Base-by-base conservation (phyloP, 441 rosid genomes). In the Hypseocharis bilobata region DNA sequence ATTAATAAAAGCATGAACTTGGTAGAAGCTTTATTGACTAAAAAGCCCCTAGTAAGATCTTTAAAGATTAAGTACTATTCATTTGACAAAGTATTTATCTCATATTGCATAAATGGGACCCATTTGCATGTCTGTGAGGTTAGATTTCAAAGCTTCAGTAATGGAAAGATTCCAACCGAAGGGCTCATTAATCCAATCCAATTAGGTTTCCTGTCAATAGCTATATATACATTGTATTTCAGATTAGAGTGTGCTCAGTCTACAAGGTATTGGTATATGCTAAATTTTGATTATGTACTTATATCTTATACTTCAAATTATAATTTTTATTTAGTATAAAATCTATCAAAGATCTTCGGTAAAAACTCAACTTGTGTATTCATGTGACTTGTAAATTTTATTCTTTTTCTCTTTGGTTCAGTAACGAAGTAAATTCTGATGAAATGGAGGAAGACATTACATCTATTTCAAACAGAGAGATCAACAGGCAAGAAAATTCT, bases 401-500 rank as follows among this genome's bases (percentile, higher is more conserved):
- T 17, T 58, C 29, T 59, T 17, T n/a, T 16, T 19, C n/a, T 70
- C 57, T 73, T 67, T 63, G 69, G 23, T 66, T 58, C 68, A 76
- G 83, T 66, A 61, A 65, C 55, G 32, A 68, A 59, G 78, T 26
- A 14, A 64, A 28, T 29, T 42, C 30, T 29, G 68, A 34, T 30
- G 79, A 75, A 66, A 25, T 38, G 58, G 76, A 73, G 58, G 72
- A 65, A 58, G 74, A 63, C 42, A 57, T 32, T n/a, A 45, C 66
- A 26, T 44, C 63, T 54, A 28, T 38, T 70, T 65, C 78, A 51
- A 66, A 68, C 60, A 65, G 42, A 59, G 71, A 42, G 47, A 47
- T 49, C 30, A 65, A 70, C 38, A 60, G 38, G 60, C 44, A 76
- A 77, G 66, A 62, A 28, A 66, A 64, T 64, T 77, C 64, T 36